phyloP scores from a whole-genome alignment of 1,284 basidiomycete species.

The Leccinum variabile region DNA sequence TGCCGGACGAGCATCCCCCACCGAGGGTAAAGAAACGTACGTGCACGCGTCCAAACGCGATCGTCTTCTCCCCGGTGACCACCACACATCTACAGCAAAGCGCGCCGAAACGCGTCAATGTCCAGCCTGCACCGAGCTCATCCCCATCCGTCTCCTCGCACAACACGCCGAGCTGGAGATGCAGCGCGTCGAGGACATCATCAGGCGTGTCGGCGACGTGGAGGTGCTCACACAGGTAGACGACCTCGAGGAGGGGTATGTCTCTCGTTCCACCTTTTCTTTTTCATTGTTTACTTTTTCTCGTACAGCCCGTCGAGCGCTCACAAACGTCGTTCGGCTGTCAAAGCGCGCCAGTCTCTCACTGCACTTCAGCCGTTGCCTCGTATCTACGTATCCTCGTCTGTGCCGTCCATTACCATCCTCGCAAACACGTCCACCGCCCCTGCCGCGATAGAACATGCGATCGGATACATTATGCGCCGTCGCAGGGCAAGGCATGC shows the following conservation, averaged over 20 bases:
- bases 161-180: conserved; percentile 64
- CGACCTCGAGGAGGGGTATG: conserved; percentile 47
- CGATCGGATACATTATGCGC: conserved; percentile 56
- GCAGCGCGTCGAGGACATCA: conserved; percentile 65
- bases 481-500: conserved; percentile 63
- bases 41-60: conserved; percentile 10
- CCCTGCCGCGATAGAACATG: conserved; percentile 50
- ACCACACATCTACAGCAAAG: conserved; percentile 52
- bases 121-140: conserved; percentile 68
- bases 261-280: conserved; percentile 6
- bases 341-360: conserved; percentile 61
- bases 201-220: conserved; percentile 56
- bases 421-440: conserved; percentile 26
- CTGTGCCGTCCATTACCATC: conserved; percentile 1
- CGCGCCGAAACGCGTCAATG: conserved; percentile 71
- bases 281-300: not conserved
- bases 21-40: conserved; percentile 32
- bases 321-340: conserved; percentile 57
- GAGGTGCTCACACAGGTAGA: conserved; percentile 43
- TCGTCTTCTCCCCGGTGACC: conserved; percentile 49
- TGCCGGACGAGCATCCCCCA: conserved; percentile 14
- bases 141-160: conserved; percentile 66
- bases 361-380: conserved; percentile 32
- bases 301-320: conserved; percentile 37
- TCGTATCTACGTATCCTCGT: conserved; percentile 15